These are phyloP conservation scores for Talaromyces sp. DNA, from an alignment of 2,329 filamentous ascomycete genomes.

Conservation along the genomic window DNA sequence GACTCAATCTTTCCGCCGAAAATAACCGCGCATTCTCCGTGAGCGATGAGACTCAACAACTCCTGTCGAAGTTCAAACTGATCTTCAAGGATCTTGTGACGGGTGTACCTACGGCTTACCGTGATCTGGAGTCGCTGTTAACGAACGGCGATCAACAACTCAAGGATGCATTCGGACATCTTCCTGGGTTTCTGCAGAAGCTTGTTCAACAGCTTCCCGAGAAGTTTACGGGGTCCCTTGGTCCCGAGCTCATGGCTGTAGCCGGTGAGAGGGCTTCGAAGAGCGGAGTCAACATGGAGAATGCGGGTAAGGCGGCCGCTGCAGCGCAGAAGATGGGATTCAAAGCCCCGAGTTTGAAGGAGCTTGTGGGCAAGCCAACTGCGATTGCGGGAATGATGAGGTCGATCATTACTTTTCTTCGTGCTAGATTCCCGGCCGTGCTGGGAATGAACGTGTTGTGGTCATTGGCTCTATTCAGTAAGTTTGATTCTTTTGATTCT, in stretches of 20 bases:
- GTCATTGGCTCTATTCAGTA: constrained; percentile 82
- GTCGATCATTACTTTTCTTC: constrained; percentile 85
- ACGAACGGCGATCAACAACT: constrained; percentile 62
- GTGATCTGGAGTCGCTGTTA: constrained; percentile 72
- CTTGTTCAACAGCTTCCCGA: constrained; percentile 79
- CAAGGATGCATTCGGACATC: constrained; percentile 60
- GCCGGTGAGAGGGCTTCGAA: constrained; percentile 58
- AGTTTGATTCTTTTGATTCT: constrained; percentile 41
- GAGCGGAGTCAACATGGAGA: constrained; percentile 59
- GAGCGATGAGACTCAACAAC: constrained; percentile 75
- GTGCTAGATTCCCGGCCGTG: constrained; percentile 82
- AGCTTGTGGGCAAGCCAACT: constrained; percentile 81
- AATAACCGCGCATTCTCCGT: constrained; percentile 84
- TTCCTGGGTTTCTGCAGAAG: constrained; percentile 78
- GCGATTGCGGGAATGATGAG: constrained; percentile 78
- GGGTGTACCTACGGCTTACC: constrained; percentile 88
- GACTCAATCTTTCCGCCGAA: constrained; percentile 74
- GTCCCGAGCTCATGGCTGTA: constrained; percentile 75
- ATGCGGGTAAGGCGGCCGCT: constrained; percentile 43
- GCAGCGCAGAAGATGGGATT: constrained; percentile 64
- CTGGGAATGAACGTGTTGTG: constrained; percentile 88
- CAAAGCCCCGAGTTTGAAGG: constrained; percentile 68
- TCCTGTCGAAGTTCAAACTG: constrained; percentile 79
- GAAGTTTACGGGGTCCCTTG: constrained; percentile 71
- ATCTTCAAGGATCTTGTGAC: constrained; percentile 90